Percentiles rank a stretch among this genome's conserved stretches.
Evolutionary conservation across 257 asterid genomes (phyloP).

Genomic region (Cinchona pubescens): DNA sequence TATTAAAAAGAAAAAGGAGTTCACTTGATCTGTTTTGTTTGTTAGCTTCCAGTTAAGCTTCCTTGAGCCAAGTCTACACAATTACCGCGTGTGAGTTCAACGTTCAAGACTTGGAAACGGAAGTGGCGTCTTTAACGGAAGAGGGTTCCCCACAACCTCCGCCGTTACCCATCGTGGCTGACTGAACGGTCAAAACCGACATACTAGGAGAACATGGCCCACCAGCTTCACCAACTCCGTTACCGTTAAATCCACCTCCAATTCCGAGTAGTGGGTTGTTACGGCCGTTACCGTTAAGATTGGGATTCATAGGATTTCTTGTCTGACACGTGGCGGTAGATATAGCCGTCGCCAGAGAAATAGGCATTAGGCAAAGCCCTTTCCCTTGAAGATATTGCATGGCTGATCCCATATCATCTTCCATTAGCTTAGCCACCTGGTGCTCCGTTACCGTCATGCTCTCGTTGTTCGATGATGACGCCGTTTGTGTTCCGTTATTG

Average conservation of each 20-base stretch:
- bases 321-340: constrained; percentile 76
- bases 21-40: constrained; percentile 19
- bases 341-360: constrained; percentile 81
- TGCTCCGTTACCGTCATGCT: constrained; percentile 76
- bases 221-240: constrained; percentile 21
- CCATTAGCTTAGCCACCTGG: constrained; percentile 93
- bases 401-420: constrained; percentile 95
- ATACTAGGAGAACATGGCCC: constrained; percentile 69
- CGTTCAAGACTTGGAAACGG: constrained; percentile 46
- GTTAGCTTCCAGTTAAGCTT: constrained; percentile 32
- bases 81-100: constrained; percentile 37
- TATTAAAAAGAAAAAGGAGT: constrained; percentile 17
- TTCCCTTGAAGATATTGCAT: constrained; percentile 96
- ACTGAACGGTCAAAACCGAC: constrained; percentile 70
- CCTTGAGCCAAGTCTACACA: constrained; percentile 47
- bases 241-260: constrained; percentile 15
- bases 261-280: constrained; percentile 29
- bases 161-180: constrained; percentile 47
- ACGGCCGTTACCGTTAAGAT: not conserved
- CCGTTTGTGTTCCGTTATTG: constrained; percentile 54
- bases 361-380: constrained; percentile 94
- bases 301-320: constrained; percentile 33
- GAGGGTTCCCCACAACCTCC: constrained; percentile 25
- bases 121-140: constrained; percentile 49
- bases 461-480: constrained; percentile 63